Base-by-base conservation (phyloP, 768 basidiomycete genomes). In the Boletellus ananas region DNA sequence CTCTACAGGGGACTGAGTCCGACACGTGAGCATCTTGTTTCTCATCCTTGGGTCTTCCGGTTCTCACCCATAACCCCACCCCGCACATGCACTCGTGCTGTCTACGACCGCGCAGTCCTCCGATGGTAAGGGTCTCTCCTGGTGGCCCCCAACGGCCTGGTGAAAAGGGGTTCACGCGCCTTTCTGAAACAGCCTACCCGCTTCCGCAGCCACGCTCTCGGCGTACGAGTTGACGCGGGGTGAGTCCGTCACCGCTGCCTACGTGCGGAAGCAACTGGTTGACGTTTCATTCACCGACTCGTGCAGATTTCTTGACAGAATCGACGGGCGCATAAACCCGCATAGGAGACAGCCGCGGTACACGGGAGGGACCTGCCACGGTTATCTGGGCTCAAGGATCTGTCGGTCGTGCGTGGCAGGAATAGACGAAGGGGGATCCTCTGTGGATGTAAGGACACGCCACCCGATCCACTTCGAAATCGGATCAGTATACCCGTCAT, bases 161-260 rank as follows among this genome's bases (percentile, higher is more conserved):
- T 29, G 29, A 9, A 29, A 11, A 29, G 10, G 29, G 29, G 29
- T 29, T 29, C 29, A 29, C 11, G 29, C 8, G 51, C 12, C 3
- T 31, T 42, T 16, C 34, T 45, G 29, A 29, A 29, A 29, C 29
- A 92, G 91, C 68, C 91, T 94, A 60, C 94, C 94, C 13, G 90
- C 94, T 6, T 93, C 92, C 12, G 94, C 83, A 37, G 84, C 85
- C 57, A 96, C 94, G 3, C 95, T 96, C 57, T 85, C 89, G 11
- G 87, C 88, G 0, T 96, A 87, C 60, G 93, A 96, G 66, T 61
- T 94, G 23, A 90, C 85, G 0, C 71, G 90, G 73, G 85, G 85
- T 84, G 45, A 48, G 77, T 58, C 29, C 5, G 23, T 20, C 3
- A 50, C 12, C 14, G 14, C 21, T 10, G 2, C 3, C 33, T 23